Conservation (phyloP, 305 asterid genomes). For the Coffea humblotiana region DNA sequence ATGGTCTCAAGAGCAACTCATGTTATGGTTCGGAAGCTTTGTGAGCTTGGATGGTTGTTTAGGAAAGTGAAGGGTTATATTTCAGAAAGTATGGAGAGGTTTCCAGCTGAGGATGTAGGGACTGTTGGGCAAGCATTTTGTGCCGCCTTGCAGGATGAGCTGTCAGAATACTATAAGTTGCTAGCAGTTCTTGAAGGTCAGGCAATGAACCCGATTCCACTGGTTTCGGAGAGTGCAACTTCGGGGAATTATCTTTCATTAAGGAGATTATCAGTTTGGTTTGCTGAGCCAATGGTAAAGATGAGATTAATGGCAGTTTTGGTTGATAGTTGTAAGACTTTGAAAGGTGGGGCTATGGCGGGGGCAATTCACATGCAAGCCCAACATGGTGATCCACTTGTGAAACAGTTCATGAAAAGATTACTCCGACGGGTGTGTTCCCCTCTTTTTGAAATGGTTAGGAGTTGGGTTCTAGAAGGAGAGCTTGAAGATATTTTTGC, state of each 20-base stretch:
- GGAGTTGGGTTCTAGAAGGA: slow-evolving; percentile 99
- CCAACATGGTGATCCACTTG: slow-evolving; percentile 97
- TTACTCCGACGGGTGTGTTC: slow-evolving; percentile 88
- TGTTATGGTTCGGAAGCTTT: slow-evolving; percentile 73
- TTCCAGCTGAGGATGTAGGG: slow-evolving; percentile 86
- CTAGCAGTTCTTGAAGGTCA: slow-evolving; percentile 92
- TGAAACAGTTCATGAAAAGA: slow-evolving; percentile 87
- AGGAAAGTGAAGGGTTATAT: slow-evolving; percentile 80
- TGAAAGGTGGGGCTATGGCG: slow-evolving; percentile 99
- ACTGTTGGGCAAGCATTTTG: slow-evolving; percentile 98
- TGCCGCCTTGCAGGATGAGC: slow-evolving; percentile 95
- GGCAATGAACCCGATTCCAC: slow-evolving; percentile 90
- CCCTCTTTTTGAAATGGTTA: slow-evolving; percentile 98
- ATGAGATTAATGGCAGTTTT: slow-evolving; percentile 98
- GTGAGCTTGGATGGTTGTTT: slow-evolving; percentile 96
- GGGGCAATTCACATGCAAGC: slow-evolving; percentile 99
- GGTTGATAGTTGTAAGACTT: slow-evolving; percentile 86
- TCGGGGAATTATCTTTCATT: slow-evolving; percentile 80
- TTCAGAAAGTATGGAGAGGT: slow-evolving; percentile 63
- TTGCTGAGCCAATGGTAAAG: slow-evolving; percentile 93
- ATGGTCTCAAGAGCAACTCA: slow-evolving; percentile 74
- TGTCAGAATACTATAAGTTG: slow-evolving; percentile 82
- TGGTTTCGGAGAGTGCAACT: slow-evolving; percentile 62
- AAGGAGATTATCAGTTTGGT: slow-evolving; percentile 94
- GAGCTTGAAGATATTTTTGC: slow-evolving; percentile 94